phyloP scores from a whole-genome alignment of 2,329 filamentous ascomycete species.

The Dactylellina parvicollis region DNA sequence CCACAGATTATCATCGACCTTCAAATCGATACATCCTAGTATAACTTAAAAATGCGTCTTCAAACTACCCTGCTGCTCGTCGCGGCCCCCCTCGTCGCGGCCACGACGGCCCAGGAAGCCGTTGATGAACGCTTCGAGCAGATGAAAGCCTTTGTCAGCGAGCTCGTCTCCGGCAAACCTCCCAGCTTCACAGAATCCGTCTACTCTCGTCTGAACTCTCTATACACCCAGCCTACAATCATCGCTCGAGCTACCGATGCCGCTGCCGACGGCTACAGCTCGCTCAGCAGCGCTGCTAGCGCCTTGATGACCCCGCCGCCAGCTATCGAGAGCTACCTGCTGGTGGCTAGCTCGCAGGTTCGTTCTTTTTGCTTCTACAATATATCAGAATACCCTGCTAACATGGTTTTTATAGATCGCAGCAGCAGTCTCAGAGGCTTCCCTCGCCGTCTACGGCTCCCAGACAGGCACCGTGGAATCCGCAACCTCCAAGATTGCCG shows the following conservation, averaged over 20 bases:
- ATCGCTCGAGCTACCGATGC: slow-evolving; percentile 62
- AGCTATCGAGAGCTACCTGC: slow-evolving; percentile 68
- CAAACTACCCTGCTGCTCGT: slow-evolving; percentile 33
- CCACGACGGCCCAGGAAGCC: slow-evolving; percentile 21
- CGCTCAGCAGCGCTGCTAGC: slow-evolving; percentile 64
- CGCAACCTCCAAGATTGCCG: slow-evolving; percentile 64
- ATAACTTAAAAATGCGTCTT: slow-evolving; percentile 22
- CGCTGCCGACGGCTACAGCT: slow-evolving; percentile 62
- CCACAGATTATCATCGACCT: neutral
- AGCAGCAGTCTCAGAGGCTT: slow-evolving; percentile 69
- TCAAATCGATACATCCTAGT: neutral
- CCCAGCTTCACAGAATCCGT: slow-evolving; percentile 84
- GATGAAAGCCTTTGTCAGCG: slow-evolving; percentile 77
- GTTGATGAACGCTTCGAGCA: slow-evolving; percentile 69
- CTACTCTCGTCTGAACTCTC: slow-evolving; percentile 74
- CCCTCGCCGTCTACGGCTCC: slow-evolving; percentile 67
- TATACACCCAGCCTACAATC: slow-evolving; percentile 71
- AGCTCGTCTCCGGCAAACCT: slow-evolving; percentile 80
- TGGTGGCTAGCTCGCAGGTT: slow-evolving; percentile 68
- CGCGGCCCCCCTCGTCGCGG: slow-evolving; percentile 33
- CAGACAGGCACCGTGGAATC: slow-evolving; percentile 65
- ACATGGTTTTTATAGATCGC: slow-evolving; percentile 64
- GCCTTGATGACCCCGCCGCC: slow-evolving; percentile 69
- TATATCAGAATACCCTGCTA: neutral
- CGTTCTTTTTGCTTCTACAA: slow-evolving; percentile 58